These are phyloP conservation scores for Podila epicladia DNA, from an alignment of 192 early-diverging fungal genomes.

Conservation along the genomic window DNA sequence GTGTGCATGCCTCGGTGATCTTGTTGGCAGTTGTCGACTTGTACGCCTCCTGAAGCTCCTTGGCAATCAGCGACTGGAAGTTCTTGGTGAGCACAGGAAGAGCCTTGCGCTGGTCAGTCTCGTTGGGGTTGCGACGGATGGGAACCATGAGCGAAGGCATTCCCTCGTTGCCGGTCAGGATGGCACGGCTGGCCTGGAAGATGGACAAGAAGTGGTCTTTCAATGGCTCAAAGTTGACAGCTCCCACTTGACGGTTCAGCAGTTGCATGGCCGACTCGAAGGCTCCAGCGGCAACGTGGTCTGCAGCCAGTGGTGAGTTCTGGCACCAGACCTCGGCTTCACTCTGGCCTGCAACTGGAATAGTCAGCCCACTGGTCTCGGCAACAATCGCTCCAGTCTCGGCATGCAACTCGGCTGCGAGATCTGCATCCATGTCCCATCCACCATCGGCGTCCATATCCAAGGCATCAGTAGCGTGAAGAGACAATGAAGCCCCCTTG, in stretches of 20 bases:
- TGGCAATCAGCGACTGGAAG: conserved; percentile 63
- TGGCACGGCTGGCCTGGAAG: conserved; percentile 78
- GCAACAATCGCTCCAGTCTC: conserved; percentile 76
- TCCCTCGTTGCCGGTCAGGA: conserved; percentile 69
- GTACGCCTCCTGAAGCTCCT: conserved; percentile 88
- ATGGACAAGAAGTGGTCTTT: conserved; percentile 89
- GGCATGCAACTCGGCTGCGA: conserved; percentile 72
- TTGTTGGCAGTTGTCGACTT: conserved; percentile 80
- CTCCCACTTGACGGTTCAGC: conserved; percentile 92
- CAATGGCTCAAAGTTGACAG: conserved; percentile 91
- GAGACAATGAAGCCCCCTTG: conserved; percentile 36
- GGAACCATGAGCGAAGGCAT: conserved; percentile 70
- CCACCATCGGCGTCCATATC: conserved; percentile 65
- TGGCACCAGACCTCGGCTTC: conserved; percentile 82
- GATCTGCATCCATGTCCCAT: conserved; percentile 89
- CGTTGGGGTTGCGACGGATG: conserved; percentile 71
- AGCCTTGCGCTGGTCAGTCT: conserved; percentile 59
- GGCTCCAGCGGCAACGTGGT: conserved; percentile 95
- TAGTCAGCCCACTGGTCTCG: conserved; percentile 20
- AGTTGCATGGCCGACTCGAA: conserved; percentile 97
- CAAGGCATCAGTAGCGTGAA: conserved; percentile 47
- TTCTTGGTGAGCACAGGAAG: conserved; percentile 72
- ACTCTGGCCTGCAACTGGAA: conserved; percentile 76
- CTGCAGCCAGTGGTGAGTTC: conserved; percentile 87
- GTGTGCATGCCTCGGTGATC: conserved; percentile 79